Base-by-base conservation (phyloP, 2,329 filamentous ascomycete genomes). In the Cercospora brassicicola region DNA sequence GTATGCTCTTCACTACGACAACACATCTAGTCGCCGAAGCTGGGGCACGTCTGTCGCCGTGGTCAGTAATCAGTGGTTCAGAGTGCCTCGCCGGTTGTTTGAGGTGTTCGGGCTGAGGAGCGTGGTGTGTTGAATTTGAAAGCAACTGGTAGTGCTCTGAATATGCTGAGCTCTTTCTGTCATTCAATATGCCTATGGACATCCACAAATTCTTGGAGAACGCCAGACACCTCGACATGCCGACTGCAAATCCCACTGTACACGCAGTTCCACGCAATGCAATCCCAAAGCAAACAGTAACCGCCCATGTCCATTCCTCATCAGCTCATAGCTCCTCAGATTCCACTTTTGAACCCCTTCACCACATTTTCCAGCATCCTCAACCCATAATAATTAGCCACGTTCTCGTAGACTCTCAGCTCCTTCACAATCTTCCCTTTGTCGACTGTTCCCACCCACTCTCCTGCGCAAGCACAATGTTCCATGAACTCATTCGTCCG, bases 401-500 rank as follows among this genome's bases (percentile, higher is more conserved):
- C 94, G 63, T 87, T 89, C 72, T 84, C 85, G 80, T 93, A 90
- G 4, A 97, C 90, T 51, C 79, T 84, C 75, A 98, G 74, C 77
- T 83, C 86, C 77, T 84, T 87, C 75, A 87, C 80, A 28, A 94
- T 82, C 30, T 91, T 91, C 31, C 86, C 87, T 71, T 86, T 84
- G 73, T 89, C 86, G 68, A 94, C 84, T 20, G 89, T 92, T 72
- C 88, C 88, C 18, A 85, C 86, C 95, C 95, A 99, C 67, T 87
- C 86, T 3, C 95, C 95, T 69, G 92, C 92, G 83, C 95, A 99
- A 10, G 90, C 91, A 80, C 96, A 99, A 80, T 98, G 94, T 79
- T 97, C 94, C 89, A 95, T 93, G 75, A 98, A 96, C 76, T 97
- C 94, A 78, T 97, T 98, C 48, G 92, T 85, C 76, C 93, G 84